Percentiles rank a stretch among this genome's conserved stretches.
Conservation (phyloP, 306 rosid species). For the Pterocarpus santalinus region DNA sequence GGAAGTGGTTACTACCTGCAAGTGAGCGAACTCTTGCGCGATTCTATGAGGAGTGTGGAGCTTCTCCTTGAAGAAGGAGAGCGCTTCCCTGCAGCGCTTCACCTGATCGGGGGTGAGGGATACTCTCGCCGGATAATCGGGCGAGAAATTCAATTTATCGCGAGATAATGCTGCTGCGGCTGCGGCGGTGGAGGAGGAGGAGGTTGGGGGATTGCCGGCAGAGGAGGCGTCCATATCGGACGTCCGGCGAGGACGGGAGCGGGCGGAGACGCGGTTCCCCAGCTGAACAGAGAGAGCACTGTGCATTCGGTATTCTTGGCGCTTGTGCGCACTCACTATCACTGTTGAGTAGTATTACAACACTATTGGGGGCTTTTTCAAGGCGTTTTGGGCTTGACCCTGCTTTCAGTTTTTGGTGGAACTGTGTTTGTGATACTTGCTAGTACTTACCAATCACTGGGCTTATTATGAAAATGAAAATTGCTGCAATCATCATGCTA, state of each 20-base stretch:
- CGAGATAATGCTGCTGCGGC: conserved; percentile 43
- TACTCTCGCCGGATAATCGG: conserved; percentile 63
- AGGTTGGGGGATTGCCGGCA: conserved; percentile 34
- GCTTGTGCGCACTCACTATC: neutral
- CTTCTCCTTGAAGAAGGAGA: conserved; percentile 64
- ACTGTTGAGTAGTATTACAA: neutral
- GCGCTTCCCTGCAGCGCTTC: conserved; percentile 70
- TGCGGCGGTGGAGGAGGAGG: conserved; percentile 33
- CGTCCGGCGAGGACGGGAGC: conserved; percentile 54
- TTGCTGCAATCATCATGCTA: neutral
- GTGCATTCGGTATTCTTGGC: neutral
- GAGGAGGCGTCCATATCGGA: conserved; percentile 52
- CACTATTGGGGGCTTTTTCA: too few species aligned
- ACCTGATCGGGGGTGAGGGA: conserved; percentile 71
- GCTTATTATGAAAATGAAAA: neutral
- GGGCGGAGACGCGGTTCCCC: conserved; percentile 53
- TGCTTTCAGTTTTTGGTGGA: neutral
- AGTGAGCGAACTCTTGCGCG: conserved; percentile 67
- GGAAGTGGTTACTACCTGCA: conserved; percentile 62
- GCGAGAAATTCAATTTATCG: conserved; percentile 54
- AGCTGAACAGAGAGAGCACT: conserved; percentile 1
- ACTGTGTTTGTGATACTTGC: neutral
- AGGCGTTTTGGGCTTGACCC: neutral
- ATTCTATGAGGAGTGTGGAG: conserved; percentile 59
- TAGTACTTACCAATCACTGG: neutral